Conservation (phyloP, 495 filamentous ascomycete species). For the Alectoria sarmentosa region DNA sequence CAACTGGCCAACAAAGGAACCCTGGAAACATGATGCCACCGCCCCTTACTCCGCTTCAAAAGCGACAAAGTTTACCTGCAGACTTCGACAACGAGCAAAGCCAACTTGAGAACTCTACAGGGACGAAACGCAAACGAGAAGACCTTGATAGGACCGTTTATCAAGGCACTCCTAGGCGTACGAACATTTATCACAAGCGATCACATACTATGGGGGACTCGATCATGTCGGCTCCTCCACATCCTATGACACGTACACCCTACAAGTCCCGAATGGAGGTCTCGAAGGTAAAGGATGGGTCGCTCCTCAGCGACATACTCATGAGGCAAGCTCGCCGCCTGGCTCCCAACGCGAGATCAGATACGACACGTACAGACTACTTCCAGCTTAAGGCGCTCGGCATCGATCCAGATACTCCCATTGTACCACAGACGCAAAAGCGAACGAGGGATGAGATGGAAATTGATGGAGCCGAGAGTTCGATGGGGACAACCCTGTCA, state of each 20-base stretch:
- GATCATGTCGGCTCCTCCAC: conserved; percentile 13
- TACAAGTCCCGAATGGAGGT: conserved; percentile 13
- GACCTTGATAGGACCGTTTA: not conserved
- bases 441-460: conserved; percentile 12
- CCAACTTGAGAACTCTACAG: not conserved
- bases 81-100: conserved; percentile 6
- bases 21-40: conserved; percentile 17
- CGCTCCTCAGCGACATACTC: conserved; percentile 19
- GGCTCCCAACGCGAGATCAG: conserved; percentile 13
- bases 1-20: not conserved
- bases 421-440: conserved; percentile 21
- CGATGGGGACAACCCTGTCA: not conserved
- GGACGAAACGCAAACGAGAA: conserved; percentile 18
- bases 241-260: conserved; percentile 1
- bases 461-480: conserved; percentile 6
- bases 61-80: conserved; percentile 25
- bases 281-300: conserved; percentile 11
- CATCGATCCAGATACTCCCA: conserved; percentile 27
- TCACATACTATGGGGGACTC: conserved; percentile 15
- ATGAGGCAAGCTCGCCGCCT: conserved; percentile 20
- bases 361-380: conserved; percentile 27
- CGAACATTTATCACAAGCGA: conserved; percentile 13
- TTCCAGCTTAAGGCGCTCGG: conserved; percentile 28
- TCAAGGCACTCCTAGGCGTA: not conserved
- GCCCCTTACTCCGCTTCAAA: conserved; percentile 11